Conservation (phyloP, 768 basidiomycete genomes). For the Coprinellus micaceus region DNA sequence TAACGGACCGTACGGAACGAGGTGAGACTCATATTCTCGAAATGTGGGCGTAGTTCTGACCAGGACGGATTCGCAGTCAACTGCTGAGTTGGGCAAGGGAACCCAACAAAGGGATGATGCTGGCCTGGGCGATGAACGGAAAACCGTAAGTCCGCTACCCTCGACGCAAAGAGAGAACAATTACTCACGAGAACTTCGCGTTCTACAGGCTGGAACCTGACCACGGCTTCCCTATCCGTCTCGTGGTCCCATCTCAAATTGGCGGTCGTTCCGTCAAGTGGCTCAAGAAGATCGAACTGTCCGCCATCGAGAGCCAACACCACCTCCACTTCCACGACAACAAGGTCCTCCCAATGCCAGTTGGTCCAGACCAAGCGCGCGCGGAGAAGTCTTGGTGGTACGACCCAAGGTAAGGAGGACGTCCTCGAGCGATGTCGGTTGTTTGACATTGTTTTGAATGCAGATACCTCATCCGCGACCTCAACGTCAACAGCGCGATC, state of each 20-base stretch:
- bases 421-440: no score
- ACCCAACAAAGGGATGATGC: constrained; percentile 47
- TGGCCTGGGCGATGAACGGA: constrained; percentile 59
- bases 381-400: constrained; percentile 54
- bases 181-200: background rate
- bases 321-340: constrained; percentile 51
- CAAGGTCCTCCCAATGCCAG: constrained; percentile 53
- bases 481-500: constrained; percentile 59
- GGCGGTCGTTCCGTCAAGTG: constrained; percentile 62
- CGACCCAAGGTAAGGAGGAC: constrained; percentile 37
- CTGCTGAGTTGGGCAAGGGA: constrained; percentile 42
- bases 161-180: background rate
- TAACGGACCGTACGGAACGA: constrained; percentile 59
- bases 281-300: constrained; percentile 53
- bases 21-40: constrained; percentile 11
- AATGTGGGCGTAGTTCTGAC: background rate
- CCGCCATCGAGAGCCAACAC: constrained; percentile 49
- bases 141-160: constrained; percentile 26
- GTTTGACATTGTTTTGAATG: constrained; percentile 7
- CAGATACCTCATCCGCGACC: constrained; percentile 44
- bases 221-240: constrained; percentile 64
- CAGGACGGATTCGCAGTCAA: constrained; percentile 20
- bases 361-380: constrained; percentile 50
- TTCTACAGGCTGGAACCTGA: constrained; percentile 45
- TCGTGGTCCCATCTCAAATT: constrained; percentile 60